Base-by-base conservation (phyloP, 257 asterid species). In the Buddleja alternifolia region DNA sequence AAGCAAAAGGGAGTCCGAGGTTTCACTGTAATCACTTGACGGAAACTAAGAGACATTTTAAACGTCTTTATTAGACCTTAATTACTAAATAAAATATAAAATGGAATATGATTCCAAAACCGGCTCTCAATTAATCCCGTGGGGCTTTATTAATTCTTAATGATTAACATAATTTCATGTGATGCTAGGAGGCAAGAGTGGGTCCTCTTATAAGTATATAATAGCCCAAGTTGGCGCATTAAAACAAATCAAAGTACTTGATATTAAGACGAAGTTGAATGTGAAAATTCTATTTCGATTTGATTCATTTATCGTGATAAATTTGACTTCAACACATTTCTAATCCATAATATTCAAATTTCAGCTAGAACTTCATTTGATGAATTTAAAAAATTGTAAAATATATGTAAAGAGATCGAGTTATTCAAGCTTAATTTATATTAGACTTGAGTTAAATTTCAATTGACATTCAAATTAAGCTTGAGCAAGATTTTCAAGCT, bases 1-100 rank as follows among this genome's bases (percentile, higher is more conserved):
- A 82, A 61, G 56, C 53, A 57, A 74, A 79, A 74, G 68, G 55
- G 64, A 60, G 73, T 81, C 74, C 81, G 65, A 77, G 71, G 78
- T 54, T 39, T 60, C 36, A 55, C 11, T 20, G 19, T 45, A 46
- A 58, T 32, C 55, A 44, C 15, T 56, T 44, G 46, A 34, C 57
- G 73, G 46, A 4, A 61, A 73, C 73, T 61, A 74, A 57, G 73
- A 34, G 60, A 44, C 61, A 66, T 40, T 32, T 19, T 62, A 67
- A 74, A 48, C 69, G 74, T 61, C 63, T 67, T 55, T 45, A 52
- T 58, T 57, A 52, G 21, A 29, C 42, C 25, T 37, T 20, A 59
- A 53, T 54, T n/a, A 40, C 52, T 62, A 80, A 70, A 76, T 78
- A 54, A 73, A 70, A 75, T 60, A 65, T 58, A 60, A 68, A 68